Percentiles rank a stretch among this genome's conserved stretches.
Evolutionary conservation across 352 stramenopile species (phyloP).

Genomic region (Blastocystis sp.): DNA sequence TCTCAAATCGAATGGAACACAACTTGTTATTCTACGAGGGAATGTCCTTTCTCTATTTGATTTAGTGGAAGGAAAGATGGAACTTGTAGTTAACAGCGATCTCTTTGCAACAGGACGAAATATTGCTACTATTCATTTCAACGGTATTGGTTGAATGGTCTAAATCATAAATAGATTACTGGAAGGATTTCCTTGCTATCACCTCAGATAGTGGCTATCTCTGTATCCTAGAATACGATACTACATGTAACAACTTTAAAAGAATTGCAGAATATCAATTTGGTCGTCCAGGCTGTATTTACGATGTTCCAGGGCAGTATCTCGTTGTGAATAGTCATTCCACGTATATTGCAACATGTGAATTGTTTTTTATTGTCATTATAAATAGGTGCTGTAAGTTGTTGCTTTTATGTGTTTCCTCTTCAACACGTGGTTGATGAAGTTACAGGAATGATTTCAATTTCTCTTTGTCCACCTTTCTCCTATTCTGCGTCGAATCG

Average conservation of each 20-base stretch:
- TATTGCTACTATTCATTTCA: background rate
- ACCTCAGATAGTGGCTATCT: constrained; percentile 61
- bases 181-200: constrained; percentile 31
- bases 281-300: constrained; percentile 4
- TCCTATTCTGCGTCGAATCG: background rate
- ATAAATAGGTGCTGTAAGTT: background rate
- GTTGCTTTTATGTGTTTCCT: constrained; percentile 1
- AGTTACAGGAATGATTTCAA: background rate
- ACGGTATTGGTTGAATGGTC: background rate
- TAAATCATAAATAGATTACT: constrained; percentile 8
- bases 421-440: background rate
- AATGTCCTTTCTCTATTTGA: constrained; percentile 19
- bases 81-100: background rate
- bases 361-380: background rate
- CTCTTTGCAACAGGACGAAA: constrained; percentile 5
- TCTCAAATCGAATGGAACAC: constrained; percentile 6
- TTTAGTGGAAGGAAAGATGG: background rate
- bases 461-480: background rate
- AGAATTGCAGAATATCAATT: constrained; percentile 25
- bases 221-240: constrained; percentile 40
- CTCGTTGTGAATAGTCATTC: background rate
- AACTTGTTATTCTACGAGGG: constrained; percentile 36
- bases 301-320: constrained; percentile 31
- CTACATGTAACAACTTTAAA: background rate
- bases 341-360: background rate